Evolutionary conservation across 345 rosid species (phyloP).

Genomic region (Erysimum cheiranthoides): DNA sequence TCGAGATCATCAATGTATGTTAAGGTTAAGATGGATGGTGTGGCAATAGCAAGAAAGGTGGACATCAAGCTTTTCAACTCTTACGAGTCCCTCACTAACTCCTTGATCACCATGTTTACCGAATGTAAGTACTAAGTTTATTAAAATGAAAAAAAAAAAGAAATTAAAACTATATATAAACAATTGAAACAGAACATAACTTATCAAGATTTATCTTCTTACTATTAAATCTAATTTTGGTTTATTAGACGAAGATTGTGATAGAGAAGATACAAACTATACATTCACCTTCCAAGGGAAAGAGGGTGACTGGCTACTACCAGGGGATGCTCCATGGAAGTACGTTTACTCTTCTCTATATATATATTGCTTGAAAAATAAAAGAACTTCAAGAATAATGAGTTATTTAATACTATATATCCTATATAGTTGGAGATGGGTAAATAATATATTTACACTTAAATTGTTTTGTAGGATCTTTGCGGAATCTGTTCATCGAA

Average conservation of each 20-base stretch:
- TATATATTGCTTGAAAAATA: neutral
- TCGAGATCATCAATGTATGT: conserved; percentile 54
- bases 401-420: neutral
- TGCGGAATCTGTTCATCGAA: conserved; percentile 53
- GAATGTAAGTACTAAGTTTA: conserved; percentile 46
- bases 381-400: neutral
- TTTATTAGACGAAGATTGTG: conserved; percentile 18
- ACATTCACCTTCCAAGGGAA: conserved; percentile 62
- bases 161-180: neutral
- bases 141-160: neutral
- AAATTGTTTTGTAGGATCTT: conserved; percentile 51
- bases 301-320: conserved; percentile 66
- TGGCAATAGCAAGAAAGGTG: conserved; percentile 66
- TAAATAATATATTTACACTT: neutral
- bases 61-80: conserved; percentile 57
- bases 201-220: neutral
- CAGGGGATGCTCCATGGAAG: conserved; percentile 76
- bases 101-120: conserved; percentile 60
- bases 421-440: neutral
- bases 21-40: conserved; percentile 85
- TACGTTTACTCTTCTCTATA: conserved; percentile 43
- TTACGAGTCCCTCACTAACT: conserved; percentile 52
- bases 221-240: neutral
- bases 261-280: conserved; percentile 43
- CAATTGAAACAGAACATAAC: neutral